Evolutionary conservation across 164 flowering plant genomes (phyloP), one percentile per base, ranked within the genome.

Genomic region (Santalum album): DNA sequence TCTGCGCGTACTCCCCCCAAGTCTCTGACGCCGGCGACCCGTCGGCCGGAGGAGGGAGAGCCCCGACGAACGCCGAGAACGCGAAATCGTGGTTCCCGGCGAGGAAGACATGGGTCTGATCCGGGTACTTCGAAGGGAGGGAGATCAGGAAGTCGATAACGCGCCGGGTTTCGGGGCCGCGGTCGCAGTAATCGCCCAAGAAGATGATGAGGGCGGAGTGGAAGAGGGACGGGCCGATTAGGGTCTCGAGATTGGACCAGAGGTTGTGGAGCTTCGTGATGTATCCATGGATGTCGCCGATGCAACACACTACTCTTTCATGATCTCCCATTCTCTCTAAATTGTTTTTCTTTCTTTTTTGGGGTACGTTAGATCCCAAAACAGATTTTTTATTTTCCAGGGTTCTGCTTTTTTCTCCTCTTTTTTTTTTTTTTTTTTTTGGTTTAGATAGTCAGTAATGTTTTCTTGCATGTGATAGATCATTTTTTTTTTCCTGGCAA

Each of bases 121-220:
- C 46, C 0, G 94, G 95, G 75, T 84, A 78, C 6, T 38, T 61
- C 15, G 82, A 64, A 27, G 89, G 96, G 17, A 88, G 63, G 16
- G 78, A 64, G 56, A 80, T 54, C 18, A 88, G 57, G 66, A 92
- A 88, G 44, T 86, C 92, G 24, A 92, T 23, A 38, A 86, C 94
- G 20, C 60, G 12, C 5, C 61, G 65, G 20, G 98, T 88, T 44
- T 86, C 64, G 5, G 90, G 87, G 2, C 98, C 98, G 1, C 98
- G 73, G 61, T 92, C 96, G 65, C 98, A 88, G 71, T 92, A 92
- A 61, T 92, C 95, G 62, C 98, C 98, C 17, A 92, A 52, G 84
- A 92, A 92, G 66, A 92, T 83, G 50, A 92, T 62, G 17, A 76
- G 75, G 50, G 98, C 83, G 2, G 78, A 12, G 26, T 61, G 32